A percentile compares a stretch with the other conserved stretches of the same genome.
These are phyloP conservation scores for Aegilops tauschii DNA, from an alignment of 176 grass and related monocot species.

Conservation along the genomic window DNA sequence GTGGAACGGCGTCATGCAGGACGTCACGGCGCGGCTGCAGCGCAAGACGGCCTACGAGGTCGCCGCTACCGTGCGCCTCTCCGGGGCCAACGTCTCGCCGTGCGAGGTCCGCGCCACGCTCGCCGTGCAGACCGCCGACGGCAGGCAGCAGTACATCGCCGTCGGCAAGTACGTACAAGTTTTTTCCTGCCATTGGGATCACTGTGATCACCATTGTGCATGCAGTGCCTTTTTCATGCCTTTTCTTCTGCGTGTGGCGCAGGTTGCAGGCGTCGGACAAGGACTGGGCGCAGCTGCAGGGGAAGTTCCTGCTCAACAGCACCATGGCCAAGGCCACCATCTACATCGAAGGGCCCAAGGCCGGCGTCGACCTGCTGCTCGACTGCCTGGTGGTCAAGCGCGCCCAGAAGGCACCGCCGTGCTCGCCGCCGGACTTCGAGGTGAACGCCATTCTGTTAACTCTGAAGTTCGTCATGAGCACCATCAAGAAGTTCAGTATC, in stretches of 20 bases:
- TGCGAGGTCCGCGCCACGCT: slow-evolving; percentile 68
- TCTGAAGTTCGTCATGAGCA: not conserved
- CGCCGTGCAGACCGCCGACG: slow-evolving; percentile 51
- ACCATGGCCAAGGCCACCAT: slow-evolving; percentile 59
- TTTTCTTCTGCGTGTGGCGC: not conserved
- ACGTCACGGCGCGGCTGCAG: slow-evolving; percentile 65
- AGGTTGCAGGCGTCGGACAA: slow-evolving; percentile 66
- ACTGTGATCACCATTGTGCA: not conserved
- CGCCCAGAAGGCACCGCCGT: slow-evolving; percentile 53
- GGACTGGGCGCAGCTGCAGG: slow-evolving; percentile 79
- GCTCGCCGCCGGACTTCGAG: slow-evolving; percentile 60
- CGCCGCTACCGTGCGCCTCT: slow-evolving; percentile 59
- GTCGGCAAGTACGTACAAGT: slow-evolving; percentile 59
- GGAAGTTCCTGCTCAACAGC: slow-evolving; percentile 75
- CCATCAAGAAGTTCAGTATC: not conserved
- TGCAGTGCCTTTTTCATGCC: not conserved
- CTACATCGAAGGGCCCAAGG: slow-evolving; percentile 70
- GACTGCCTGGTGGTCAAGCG: slow-evolving; percentile 74
- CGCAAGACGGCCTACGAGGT: slow-evolving; percentile 68
- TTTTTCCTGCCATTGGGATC: not conserved
- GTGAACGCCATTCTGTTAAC: slow-evolving; percentile 7
- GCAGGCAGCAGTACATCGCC: slow-evolving; percentile 76
- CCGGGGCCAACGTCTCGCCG: slow-evolving; percentile 14
- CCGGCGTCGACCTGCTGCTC: slow-evolving; percentile 74
- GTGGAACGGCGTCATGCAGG: slow-evolving; percentile 85